Base-by-base conservation (phyloP, 225 moss, liverwort and hornwort genomes). In the Lunularia cruciata region DNA sequence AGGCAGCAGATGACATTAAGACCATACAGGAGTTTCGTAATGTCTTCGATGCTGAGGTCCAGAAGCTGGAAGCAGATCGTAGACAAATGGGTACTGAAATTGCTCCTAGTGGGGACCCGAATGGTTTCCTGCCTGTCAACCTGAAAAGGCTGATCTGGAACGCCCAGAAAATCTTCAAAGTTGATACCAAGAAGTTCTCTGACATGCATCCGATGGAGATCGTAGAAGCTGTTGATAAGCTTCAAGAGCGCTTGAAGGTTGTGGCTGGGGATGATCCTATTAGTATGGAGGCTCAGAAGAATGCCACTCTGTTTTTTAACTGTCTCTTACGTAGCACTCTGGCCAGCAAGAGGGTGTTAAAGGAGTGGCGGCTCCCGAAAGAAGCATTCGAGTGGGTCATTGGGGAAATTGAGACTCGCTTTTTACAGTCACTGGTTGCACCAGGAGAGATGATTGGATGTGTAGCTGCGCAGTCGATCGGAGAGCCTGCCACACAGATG, bases 161-260 rank as follows among this genome's bases (percentile, higher is more conserved):
- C 63, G 98, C 93, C 0, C 98, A 98, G 65, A 98, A 98, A 63
- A 91, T 93, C 25, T 98, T 98, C 52, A 98, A 98, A 78, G 93
- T 98, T 22, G 89, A 98, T 73, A 86, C 89, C 15, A 91, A 89
- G 28, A 98, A 83, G 72, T 86, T 91, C 40, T 98, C 93, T 52
- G 98, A 98, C 57, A 91, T 98, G 93, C 98, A 98, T 81, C 98
- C 98, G 3, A 98, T 98, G 98, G 98, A 98, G 85, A 98, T 98
- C 73, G 93, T 98, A 43, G 98, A 98, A 56, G 89, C 93, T 38
- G 91, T 98, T 60, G 98, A 98, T 74, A 98, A 93, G 79, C 79
- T 98, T 60, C 92, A 93, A 77, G 98, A 98, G 82, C 76, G 88
- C 42, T 80, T 98, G 55, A 88, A 91, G 77, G 93, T 98, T 63